Evolutionary conservation across 805 yeast genomes (phyloP).

Genomic region (Starmerella stellata): DNA sequence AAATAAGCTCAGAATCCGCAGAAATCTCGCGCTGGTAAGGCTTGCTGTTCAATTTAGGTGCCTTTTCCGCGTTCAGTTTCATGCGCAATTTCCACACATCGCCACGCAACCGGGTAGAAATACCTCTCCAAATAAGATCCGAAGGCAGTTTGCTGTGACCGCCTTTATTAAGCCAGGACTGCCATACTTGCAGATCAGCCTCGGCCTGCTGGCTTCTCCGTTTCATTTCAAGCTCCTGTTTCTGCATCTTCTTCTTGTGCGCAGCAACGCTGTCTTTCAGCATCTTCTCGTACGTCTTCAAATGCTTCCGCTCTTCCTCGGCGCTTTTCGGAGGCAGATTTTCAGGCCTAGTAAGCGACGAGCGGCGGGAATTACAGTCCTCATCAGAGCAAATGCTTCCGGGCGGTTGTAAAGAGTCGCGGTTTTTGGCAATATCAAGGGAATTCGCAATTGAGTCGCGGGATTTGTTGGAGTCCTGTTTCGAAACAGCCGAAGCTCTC

Average conservation of each 20-base stretch:
- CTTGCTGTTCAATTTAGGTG: background rate
- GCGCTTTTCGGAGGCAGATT: slow-evolving; percentile 48
- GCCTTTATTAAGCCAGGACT: slow-evolving; percentile 21
- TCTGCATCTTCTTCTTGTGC: slow-evolving; percentile 23
- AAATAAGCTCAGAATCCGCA: slow-evolving; percentile 20
- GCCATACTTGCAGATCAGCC: slow-evolving; percentile 26
- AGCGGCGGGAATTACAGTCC: slow-evolving; percentile 11
- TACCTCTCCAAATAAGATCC: slow-evolving; percentile 45
- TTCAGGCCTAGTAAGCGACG: slow-evolving; percentile 40
- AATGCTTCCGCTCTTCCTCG: slow-evolving; percentile 37
- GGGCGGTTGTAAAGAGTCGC: too few relatives aligned
- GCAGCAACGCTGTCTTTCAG: slow-evolving; percentile 23
- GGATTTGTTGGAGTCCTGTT: too few relatives aligned
- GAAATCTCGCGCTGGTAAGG: slow-evolving; percentile 1
- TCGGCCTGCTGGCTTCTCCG: slow-evolving; percentile 15
- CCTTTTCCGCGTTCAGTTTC: background rate
- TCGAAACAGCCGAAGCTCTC: too few relatives aligned
- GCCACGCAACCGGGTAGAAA: slow-evolving; percentile 31
- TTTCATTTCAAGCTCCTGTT: slow-evolving; percentile 14
- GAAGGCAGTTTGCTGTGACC: slow-evolving; percentile 23
- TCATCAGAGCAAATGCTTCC: too few relatives aligned
- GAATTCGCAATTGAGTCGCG: too few relatives aligned
- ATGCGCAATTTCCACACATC: slow-evolving; percentile 36
- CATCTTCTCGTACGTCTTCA: slow-evolving; percentile 33
- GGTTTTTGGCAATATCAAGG: too few relatives aligned